phyloP scores from a whole-genome alignment of 2,329 filamentous ascomycete genomes.

The Diaporthe sp. region DNA sequence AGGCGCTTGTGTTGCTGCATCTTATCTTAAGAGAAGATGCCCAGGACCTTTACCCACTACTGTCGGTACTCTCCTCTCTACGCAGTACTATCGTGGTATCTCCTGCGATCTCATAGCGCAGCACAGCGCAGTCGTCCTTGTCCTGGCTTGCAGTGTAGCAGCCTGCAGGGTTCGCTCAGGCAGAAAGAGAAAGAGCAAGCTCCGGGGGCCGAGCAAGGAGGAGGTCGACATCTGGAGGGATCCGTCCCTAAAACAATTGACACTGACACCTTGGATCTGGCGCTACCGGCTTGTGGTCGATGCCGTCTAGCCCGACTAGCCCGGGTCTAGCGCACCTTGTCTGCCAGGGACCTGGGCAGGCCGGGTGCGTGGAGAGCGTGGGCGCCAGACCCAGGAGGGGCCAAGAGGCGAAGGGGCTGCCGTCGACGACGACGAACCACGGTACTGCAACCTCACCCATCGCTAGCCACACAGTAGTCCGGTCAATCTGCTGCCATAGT shows the following conservation, averaged over 20 bases:
- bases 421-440: conserved; percentile 24
- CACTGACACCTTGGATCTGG: conserved; percentile 32
- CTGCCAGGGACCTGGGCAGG: conserved; percentile 17
- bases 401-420: background rate
- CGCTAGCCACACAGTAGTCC: background rate
- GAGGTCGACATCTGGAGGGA: conserved; percentile 3
- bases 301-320: conserved; percentile 14
- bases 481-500: background rate
- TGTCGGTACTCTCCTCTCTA: conserved; percentile 10
- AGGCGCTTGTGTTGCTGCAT: background rate
- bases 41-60: background rate
- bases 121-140: background rate
- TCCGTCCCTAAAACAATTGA: conserved; percentile 7
- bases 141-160: conserved; percentile 5
- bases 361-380: background rate
- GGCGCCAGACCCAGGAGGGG: background rate
- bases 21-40: background rate
- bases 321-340: background rate
- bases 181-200: background rate
- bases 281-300: conserved; percentile 25
- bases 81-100: conserved; percentile 27
- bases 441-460: conserved; percentile 21
- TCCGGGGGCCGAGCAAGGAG: background rate
- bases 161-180: conserved; percentile 23
- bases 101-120: conserved; percentile 21